Conservation (phyloP, 1,284 basidiomycete genomes). For the Inonotus obliquus region DNA sequence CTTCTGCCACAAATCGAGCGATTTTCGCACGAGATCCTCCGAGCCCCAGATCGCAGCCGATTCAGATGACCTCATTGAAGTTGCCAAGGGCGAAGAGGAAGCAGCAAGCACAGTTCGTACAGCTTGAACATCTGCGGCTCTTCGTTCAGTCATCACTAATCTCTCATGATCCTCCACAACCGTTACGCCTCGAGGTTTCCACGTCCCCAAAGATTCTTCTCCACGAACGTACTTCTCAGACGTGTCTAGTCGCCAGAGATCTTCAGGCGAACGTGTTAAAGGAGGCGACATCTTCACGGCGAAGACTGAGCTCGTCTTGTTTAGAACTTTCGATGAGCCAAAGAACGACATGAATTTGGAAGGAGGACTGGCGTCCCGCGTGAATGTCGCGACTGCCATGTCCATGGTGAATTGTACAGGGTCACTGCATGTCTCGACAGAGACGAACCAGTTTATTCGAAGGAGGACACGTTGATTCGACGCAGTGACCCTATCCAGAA, state of each 20-base stretch:
- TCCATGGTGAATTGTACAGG: conserved; percentile 87
- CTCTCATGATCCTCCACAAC: conserved; percentile 82
- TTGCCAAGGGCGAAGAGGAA: conserved; percentile 33
- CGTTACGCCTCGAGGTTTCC: conserved; percentile 85
- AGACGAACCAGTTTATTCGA: conserved; percentile 73
- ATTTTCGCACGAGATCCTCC: conserved; percentile 58
- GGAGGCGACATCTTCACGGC: conserved; percentile 78
- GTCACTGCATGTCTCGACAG: conserved; percentile 78
- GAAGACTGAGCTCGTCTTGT: conserved; percentile 80
- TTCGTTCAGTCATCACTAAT: conserved; percentile 63
- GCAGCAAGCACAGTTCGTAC: conserved; percentile 72
- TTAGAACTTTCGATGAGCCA: conserved; percentile 65
- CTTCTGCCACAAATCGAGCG: conserved; percentile 77
- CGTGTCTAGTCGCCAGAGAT: conserved; percentile 94
- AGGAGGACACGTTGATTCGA: conserved; percentile 77
- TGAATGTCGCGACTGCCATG: conserved; percentile 80
- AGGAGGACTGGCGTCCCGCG: conserved; percentile 82
- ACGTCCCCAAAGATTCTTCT: conserved; percentile 77
- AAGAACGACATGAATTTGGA: conserved; percentile 74
- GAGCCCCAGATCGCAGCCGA: conserved; percentile 50
- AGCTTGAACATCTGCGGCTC: conserved; percentile 86
- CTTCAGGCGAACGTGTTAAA: conserved; percentile 79
- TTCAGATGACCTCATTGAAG: conserved; percentile 46
- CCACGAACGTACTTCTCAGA: conserved; percentile 90
- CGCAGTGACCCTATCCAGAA: conserved; percentile 84